Conservation (phyloP, 352 stramenopile genomes). For the Globisporangium mamillatum region DNA sequence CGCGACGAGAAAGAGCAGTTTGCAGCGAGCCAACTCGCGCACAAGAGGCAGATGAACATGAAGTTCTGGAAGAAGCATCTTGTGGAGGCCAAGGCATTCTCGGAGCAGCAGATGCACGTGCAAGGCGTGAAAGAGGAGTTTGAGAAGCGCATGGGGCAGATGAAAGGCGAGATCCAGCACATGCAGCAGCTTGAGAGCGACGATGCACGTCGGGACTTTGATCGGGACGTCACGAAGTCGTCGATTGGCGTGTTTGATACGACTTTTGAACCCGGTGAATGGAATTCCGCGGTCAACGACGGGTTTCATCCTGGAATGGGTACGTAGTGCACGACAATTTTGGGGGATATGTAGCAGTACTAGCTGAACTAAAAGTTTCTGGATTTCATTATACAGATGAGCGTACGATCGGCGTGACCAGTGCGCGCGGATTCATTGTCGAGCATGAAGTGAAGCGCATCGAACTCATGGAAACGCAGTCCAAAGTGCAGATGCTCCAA, state of each 20-base stretch:
- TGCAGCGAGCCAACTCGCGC: conserved; percentile 23
- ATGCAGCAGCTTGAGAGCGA: conserved; percentile 30
- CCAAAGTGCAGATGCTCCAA: conserved; percentile 38
- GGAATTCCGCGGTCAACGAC: conserved; percentile 45
- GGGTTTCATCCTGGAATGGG: conserved; percentile 44
- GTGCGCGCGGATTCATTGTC: conserved; percentile 32
- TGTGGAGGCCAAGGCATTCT: conserved; percentile 40
- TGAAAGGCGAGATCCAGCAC: conserved; percentile 37
- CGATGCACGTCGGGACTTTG: conserved; percentile 19
- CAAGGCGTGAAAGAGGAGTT: conserved; percentile 25
- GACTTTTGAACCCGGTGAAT: conserved; percentile 44
- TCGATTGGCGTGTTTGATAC: conserved; percentile 61
- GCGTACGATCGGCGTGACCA: conserved; percentile 45
- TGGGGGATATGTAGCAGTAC: not conserved
- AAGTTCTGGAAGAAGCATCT: conserved; percentile 76
- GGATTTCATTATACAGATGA: conserved; percentile 34
- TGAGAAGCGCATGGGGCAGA: conserved; percentile 23
- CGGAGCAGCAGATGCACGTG: conserved; percentile 38
- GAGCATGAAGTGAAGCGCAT: conserved; percentile 52
- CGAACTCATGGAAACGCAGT: conserved; percentile 53
- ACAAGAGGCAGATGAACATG: conserved; percentile 52
- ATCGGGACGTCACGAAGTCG: conserved; percentile 33
- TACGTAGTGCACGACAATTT: conserved; percentile 22
- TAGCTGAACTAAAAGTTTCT: conserved; percentile 4
- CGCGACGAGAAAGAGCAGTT: conserved; percentile 19